Evolutionary conservation across 2,329 filamentous ascomycete species (phyloP).

Genomic region (Gyromitra esculenta): DNA sequence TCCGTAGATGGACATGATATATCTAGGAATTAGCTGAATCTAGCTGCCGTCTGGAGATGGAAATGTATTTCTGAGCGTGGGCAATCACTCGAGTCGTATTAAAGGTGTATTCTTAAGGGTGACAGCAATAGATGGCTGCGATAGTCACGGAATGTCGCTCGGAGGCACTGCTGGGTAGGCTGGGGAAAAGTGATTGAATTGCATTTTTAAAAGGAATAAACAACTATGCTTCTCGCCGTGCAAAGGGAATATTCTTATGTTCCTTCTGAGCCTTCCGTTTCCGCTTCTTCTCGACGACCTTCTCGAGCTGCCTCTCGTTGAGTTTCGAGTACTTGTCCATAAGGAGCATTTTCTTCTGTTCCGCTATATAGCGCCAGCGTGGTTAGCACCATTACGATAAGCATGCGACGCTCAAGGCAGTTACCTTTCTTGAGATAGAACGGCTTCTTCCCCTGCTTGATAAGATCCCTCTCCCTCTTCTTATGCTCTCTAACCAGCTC

Average conservation of each 20-base stretch:
- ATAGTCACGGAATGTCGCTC: not conserved
- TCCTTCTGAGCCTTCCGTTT: conserved; percentile 91
- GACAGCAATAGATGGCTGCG: too few relatives aligned
- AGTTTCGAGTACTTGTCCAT: conserved; percentile 81
- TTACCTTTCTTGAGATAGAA: conserved; percentile 86
- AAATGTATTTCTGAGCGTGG: too few relatives aligned
- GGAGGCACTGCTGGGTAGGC: not conserved
- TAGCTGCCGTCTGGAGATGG: too few relatives aligned
- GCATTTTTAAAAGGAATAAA: not conserved
- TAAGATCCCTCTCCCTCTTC: conserved; percentile 81
- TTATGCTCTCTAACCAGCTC: conserved; percentile 79
- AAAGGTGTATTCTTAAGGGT: too few relatives aligned
- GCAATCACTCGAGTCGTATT: too few relatives aligned
- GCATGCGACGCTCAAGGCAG: conserved; percentile 16
- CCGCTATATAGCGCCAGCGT: conserved; percentile 63
- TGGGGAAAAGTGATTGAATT: not conserved
- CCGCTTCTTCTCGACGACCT: conserved; percentile 82
- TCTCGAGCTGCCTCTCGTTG: conserved; percentile 85
- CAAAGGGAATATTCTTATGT: conserved; percentile 76
- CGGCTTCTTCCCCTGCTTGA: conserved; percentile 88
- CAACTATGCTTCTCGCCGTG: conserved; percentile 62
- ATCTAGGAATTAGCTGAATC: too few relatives aligned
- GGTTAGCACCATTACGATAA: not conserved
- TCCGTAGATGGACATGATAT: too few relatives aligned
- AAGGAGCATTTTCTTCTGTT: conserved; percentile 86